A percentile compares a stretch with the other conserved stretches of the same genome.
phyloP scores from a whole-genome alignment of 345 rosid genomes.

The Acer negundo region DNA sequence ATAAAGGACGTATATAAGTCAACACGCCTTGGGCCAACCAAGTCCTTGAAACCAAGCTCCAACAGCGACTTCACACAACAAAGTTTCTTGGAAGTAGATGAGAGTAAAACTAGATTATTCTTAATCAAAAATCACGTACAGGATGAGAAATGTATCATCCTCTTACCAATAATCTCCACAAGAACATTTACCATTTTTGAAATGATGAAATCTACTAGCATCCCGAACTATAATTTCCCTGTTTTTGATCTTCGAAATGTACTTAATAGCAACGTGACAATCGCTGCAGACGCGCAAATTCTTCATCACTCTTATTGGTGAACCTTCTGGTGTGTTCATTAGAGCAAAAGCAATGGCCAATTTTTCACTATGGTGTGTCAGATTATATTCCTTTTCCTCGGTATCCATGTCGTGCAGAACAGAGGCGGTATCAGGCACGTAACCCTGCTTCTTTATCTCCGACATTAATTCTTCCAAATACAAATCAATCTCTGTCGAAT shows the following conservation, averaged over 20 bases:
- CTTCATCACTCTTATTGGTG: conserved; percentile 77
- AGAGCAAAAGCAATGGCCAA: conserved; percentile 76
- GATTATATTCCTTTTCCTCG: conserved; percentile 72
- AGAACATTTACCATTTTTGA: conserved; percentile 68
- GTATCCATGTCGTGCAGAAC: conserved; percentile 77
- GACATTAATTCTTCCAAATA: conserved; percentile 57
- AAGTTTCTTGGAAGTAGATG: too few species aligned
- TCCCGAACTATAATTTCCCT: conserved; percentile 74
- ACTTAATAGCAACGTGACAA: conserved; percentile 73
- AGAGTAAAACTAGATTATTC: not conserved
- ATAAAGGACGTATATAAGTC: too few species aligned
- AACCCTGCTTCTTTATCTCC: conserved; percentile 70
- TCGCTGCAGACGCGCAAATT: conserved; percentile 75
- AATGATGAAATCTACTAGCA: conserved; percentile 85
- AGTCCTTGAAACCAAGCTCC: too few species aligned
- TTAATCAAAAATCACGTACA: not conserved
- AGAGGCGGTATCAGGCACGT: conserved; percentile 61
- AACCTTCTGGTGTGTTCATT: conserved; percentile 49
- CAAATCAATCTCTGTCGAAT: conserved; percentile 49
- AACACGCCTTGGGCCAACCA: too few species aligned
- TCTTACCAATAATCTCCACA: conserved; percentile 78
- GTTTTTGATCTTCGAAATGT: conserved; percentile 57
- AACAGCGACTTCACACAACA: too few species aligned
- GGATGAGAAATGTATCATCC: not conserved
- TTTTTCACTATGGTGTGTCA: conserved; percentile 77